Conservation (phyloP, 306 rosid species). For the Rosa chinensis region DNA sequence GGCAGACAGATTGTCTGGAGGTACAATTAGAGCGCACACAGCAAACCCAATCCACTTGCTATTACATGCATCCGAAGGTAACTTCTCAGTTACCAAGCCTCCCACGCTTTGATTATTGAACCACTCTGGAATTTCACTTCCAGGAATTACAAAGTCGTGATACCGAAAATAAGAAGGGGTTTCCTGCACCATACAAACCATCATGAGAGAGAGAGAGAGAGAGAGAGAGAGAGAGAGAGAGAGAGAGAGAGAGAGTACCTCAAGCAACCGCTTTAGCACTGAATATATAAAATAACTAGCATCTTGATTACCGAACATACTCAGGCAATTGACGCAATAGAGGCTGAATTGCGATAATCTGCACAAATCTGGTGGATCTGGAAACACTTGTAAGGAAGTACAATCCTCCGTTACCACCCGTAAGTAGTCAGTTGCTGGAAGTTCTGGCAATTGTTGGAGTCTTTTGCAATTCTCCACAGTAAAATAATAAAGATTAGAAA, state of each 20-base stretch:
- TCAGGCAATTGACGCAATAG: neutral
- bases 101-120: constrained; percentile 8
- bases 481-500: too few relatives aligned
- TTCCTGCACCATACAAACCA: too few relatives aligned
- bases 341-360: too few relatives aligned
- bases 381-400: neutral
- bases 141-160: constrained; percentile 12
- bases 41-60: neutral
- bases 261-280: neutral
- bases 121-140: constrained; percentile 18
- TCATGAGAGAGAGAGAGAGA: too few relatives aligned
- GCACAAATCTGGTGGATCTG: neutral
- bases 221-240: too few relatives aligned
- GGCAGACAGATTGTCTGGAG: neutral
- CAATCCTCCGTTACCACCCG: rapidly evolving
- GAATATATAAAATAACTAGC: neutral
- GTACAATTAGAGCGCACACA: neutral
- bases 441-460: neutral
- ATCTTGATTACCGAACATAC: neutral
- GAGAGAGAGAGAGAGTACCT: neutral
- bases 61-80: neutral
- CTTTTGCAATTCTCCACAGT: neutral
- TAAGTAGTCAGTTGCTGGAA: neutral
- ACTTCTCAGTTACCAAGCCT: neutral
- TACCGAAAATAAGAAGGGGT: too few relatives aligned